phyloP scores from a whole-genome alignment of 164 flowering plant genomes.

The Vitis rupestris region DNA sequence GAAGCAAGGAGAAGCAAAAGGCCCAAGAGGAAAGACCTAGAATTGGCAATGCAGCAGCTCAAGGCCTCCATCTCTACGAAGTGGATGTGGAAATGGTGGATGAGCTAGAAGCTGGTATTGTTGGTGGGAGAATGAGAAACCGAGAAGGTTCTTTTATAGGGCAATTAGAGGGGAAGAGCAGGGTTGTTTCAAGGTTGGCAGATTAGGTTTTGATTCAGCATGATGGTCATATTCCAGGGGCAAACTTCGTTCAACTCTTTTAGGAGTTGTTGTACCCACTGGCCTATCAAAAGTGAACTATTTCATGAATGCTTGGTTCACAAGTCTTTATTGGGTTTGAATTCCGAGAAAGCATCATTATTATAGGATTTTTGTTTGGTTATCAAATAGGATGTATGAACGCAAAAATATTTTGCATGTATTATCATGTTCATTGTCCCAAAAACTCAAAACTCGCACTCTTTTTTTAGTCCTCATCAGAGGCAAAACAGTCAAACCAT shows the following conservation, averaged over 20 bases:
- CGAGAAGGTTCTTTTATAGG: conserved; percentile 19
- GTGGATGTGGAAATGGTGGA: not conserved
- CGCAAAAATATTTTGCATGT: not conserved
- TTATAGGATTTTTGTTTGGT: not conserved
- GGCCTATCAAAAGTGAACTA: conserved; percentile 20
- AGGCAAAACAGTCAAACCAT: not conserved
- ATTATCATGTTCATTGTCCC: not conserved
- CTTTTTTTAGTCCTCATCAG: not conserved
- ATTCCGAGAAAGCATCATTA: conserved; percentile 19
- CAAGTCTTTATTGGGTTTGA: conserved; percentile 29
- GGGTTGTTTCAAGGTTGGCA: conserved; percentile 36
- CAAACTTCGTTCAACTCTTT: conserved; percentile 35
- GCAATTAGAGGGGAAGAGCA: conserved; percentile 5
- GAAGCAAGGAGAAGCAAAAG: conserved; percentile 29
- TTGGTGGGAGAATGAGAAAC: conserved; percentile 5
- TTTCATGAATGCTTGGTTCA: conserved; percentile 34
- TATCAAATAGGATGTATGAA: not conserved
- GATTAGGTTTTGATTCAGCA: conserved; percentile 51
- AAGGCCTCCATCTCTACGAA: conserved; percentile 13
- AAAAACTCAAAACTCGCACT: not conserved
- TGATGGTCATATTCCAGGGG: conserved; percentile 13
- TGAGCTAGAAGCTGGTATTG: conserved; percentile 9
- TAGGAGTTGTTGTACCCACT: conserved; percentile 70
- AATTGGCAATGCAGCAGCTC: conserved; percentile 5
- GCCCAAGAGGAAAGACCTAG: conserved; percentile 11